Base-by-base conservation (phyloP, 2,329 filamentous ascomycete species). In the Aureobasidium mangrovei region DNA sequence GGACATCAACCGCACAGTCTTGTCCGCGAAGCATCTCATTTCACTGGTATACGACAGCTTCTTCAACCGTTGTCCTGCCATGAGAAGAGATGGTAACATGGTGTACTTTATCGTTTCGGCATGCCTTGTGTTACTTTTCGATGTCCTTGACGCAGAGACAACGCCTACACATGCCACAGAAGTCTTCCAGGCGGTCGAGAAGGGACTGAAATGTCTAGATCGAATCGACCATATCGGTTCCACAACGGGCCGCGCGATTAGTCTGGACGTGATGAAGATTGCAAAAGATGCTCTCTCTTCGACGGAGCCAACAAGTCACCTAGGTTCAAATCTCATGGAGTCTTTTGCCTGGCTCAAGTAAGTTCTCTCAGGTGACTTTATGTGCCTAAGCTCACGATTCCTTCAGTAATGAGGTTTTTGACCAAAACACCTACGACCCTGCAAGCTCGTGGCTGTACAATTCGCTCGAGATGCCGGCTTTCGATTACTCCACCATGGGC, bases 201-300 rank as follows among this genome's bases (percentile, higher is more conserved):
- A 55, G 7, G 53, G 53, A 2, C 18, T 55, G 4, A 33, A 49
- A 8, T 55, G 53, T 24, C 46, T 55, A 7, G 45, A 51, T 7
- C 38, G 28, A 0, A 39, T 51, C 39, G 38, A 55, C n/a, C 53
- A 55, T 26, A 55, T 55, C 7, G 53, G 53, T 7, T 49, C 53
- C 6, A 55, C 53, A 1, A 55, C 53, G 9, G 53, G 53, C 4
- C 26, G 53, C n/a, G 45, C 44, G 4, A 55, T 55, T 5, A 55
- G 53, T 45, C 38, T 55, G 6, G 53, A 55, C n/a, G 53, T 55
- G n/a, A 55, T 55, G 53, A 55, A 49, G 32, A 51, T 55, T 5
- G 53, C 53, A n/a, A 55, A 55, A 12, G 53, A 55, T n/a, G 53
- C 53, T 12, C 32, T 55, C 24, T 33, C 31, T 4, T 43, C 44